Conservation (phyloP, 768 basidiomycete genomes). For the Scleroderma citrinum region DNA sequence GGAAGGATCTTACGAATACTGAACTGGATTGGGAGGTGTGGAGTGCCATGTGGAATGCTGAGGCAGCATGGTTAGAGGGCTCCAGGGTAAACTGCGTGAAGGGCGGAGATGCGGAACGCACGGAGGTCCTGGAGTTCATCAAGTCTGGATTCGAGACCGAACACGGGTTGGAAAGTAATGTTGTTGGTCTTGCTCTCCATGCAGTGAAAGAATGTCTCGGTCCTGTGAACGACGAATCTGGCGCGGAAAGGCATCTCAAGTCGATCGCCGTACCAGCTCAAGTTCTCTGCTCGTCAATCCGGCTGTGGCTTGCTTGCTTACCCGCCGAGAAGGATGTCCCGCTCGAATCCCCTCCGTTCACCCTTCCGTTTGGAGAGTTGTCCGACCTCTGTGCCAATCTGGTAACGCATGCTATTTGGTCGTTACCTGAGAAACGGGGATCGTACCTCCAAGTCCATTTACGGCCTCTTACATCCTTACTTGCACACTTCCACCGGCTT, state of each 20-base stretch:
- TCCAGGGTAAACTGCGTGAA: constrained; percentile 62
- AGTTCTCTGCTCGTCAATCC: constrained; percentile 43
- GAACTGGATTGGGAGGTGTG: constrained; percentile 26
- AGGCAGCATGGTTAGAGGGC: constrained; percentile 73
- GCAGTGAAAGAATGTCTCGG: constrained; percentile 27
- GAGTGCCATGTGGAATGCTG: constrained; percentile 32
- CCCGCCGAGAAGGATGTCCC: constrained; percentile 35
- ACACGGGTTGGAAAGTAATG: constrained; percentile 26
- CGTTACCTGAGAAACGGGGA: constrained; percentile 11
- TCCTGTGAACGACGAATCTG: neutral
- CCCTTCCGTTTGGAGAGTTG: constrained; percentile 51
- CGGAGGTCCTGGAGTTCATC: constrained; percentile 29
- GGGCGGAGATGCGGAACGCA: constrained; percentile 61
- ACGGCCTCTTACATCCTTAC: constrained; percentile 50
- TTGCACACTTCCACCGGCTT: constrained; percentile 51
- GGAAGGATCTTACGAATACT: constrained; percentile 27
- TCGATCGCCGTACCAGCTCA: constrained; percentile 31
- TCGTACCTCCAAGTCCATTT: constrained; percentile 11
- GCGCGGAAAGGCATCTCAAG: constrained; percentile 4
- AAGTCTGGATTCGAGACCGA: constrained; percentile 34
- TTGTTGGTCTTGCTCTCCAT: constrained; percentile 34
- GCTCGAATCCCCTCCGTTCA: constrained; percentile 50
- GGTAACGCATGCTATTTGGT: constrained; percentile 50
- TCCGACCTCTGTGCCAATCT: constrained; percentile 47
- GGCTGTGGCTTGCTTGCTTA: constrained; percentile 61